Base-by-base conservation (phyloP, 2,329 filamentous ascomycete species). In the Colletotrichum musicola region DNA sequence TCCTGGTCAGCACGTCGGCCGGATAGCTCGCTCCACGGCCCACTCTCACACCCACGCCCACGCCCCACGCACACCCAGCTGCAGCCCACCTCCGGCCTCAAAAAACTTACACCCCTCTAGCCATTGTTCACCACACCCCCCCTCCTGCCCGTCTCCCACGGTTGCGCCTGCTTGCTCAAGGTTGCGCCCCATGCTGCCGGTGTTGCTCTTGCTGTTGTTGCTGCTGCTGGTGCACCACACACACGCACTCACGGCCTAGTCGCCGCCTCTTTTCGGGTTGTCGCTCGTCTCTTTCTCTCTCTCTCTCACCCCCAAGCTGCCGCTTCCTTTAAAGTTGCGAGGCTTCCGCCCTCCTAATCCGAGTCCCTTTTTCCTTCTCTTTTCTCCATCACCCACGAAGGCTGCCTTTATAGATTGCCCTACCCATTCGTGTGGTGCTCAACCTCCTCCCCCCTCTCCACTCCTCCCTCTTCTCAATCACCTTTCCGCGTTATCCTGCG, bases 301-400 rank as follows among this genome's bases (percentile, higher is more conserved):
- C 30, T 44, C 51, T 62, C 44, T 61, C 35, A 51, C 44, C 38
- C 65, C 67, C 49, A 50, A 59, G 57, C 53, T 42, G 58, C 54
- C 51, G 55, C 61, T 60, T 69, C 50, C 65, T 70, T 60, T 72
- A 69, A 71, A 71, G 64, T 60, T 70, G 68, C 46, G 64, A 65
- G 65, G 64, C 68, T 69, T 62, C 68, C 70, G 53, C 68, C 69
- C 50, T 55, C 54, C 62, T n/a, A 10, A 20, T 35, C 51, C 12
- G 51, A 50, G 27, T 25, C 40, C 13, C 62, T 53, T 57, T 62
- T 68, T 58, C 58, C 64, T 68, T 69, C 55, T 64, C 49, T 68
- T 70, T 72, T 71, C 59, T 66, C 10, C 71, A 70, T 73, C 71
- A 71, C 71, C 71, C 72, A 72, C 71, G 70, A 72, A 71, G 70